These are phyloP conservation scores for Hanseniaspora uvarum DNA, from an alignment of 1,139 yeast genomes.

Conservation along the genomic window DNA sequence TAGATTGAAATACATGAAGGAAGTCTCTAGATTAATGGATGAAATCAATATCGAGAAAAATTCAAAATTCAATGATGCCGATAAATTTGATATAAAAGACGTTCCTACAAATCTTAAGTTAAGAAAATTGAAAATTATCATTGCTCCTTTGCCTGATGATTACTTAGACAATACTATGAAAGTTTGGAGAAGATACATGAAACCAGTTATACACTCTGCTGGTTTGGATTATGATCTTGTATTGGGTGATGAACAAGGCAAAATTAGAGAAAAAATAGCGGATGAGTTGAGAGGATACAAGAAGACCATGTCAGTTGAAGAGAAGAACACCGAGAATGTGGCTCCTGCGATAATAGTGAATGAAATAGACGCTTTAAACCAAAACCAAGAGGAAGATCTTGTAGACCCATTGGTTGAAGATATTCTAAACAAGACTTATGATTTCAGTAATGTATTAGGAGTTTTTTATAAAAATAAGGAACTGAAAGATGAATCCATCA, in stretches of 20 bases:
- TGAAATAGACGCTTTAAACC: not conserved
- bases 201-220: conserved; percentile 77
- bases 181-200: conserved; percentile 68
- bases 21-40: conserved; percentile 33
- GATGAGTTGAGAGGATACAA: conserved; percentile 68
- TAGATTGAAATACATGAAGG: conserved; percentile 55
- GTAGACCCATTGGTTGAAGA: conserved; percentile 27
- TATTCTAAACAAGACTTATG: conserved; percentile 38
- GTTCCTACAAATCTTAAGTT: conserved; percentile 46
- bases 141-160: conserved; percentile 96
- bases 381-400: conserved; percentile 22
- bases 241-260: conserved; percentile 73
- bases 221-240: conserved; percentile 77
- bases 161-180: conserved; percentile 65
- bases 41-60: not conserved
- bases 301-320: conserved; percentile 31
- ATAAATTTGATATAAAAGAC: conserved; percentile 40
- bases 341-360: conserved; percentile 19
- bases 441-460: conserved; percentile 50
- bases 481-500: conserved; percentile 32
- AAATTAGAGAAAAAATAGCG: conserved; percentile 71
- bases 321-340: conserved; percentile 18
- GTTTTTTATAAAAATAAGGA: conserved; percentile 36
- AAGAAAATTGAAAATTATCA: conserved; percentile 67
- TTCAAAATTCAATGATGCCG: not conserved